Base-by-base conservation (phyloP, 305 asterid genomes). In the Plantago lanceolata region DNA sequence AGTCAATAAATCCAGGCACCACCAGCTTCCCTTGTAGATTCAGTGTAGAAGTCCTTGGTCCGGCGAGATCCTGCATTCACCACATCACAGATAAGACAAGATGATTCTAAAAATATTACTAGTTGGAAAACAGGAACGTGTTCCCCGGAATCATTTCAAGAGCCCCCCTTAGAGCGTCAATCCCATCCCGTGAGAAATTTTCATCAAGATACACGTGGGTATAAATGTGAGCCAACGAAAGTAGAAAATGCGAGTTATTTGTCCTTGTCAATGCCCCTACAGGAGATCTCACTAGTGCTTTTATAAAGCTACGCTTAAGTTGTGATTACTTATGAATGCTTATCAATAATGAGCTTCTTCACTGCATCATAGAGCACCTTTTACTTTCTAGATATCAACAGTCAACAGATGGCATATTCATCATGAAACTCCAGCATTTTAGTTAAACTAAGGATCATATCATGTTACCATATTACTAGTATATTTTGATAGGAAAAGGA, bases 1-100 rank as follows among this genome's bases (percentile, higher is more conserved):
- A 93, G 79, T 93, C 98, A 33, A 93, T 87, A 81, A 93, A 83
- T 75, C 98, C 98, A 69, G 98, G 96, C 77, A 93, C 87, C 66
- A 84, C 88, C 67, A 84, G 59, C 73, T 85, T 89, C 63, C 89
- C 83, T 8, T 80, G 75, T 33, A 89, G 71, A 79, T 93, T 79
- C 72, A 89, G 61, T 56, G 66, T 74, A 53, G 66, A 65, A 51
- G 95, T 85, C 68, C 60, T 66, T 26, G 68, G 49, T 67, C 90
- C 85, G 28, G 74, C 69, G 77, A 85, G 74, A 49, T 76, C 83
- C 98, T 93, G 91, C 80, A 78, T 48, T 64, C 71, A 57, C 68
- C 71, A 17, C 59, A 44, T 49, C 64, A 72, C 56, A 67, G 40
- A 64, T 61, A 64, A 67, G 49, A 60, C 43, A 57, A 26, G 51